A percentile compares a stretch with the other conserved stretches of the same genome.
These are phyloP conservation scores for Suillus decipiens DNA, from an alignment of 768 basidiomycete genomes.

Conservation along the genomic window DNA sequence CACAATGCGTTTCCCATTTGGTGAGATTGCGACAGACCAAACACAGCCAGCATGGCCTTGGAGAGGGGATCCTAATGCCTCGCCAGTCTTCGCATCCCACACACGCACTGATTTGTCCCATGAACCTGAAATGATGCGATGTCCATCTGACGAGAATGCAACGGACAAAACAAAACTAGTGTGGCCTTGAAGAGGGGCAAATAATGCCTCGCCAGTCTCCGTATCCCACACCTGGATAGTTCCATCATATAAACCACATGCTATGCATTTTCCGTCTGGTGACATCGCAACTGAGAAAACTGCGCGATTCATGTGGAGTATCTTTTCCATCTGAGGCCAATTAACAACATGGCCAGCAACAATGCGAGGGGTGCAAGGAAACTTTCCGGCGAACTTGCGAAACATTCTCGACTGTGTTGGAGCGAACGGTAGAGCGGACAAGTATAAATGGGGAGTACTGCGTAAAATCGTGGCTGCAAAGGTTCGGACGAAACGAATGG, in stretches of 20 bases:
- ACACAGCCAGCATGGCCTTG: not conserved
- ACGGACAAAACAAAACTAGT: slow-evolving; percentile 7
- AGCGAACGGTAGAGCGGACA: not conserved
- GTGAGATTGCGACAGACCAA: not conserved
- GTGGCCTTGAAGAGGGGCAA: not conserved
- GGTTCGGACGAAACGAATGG: not conserved
- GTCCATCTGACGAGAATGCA: slow-evolving; percentile 30
- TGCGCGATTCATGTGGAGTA: accelerated
- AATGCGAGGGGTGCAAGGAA: not conserved
- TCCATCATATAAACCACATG: slow-evolving; percentile 12
- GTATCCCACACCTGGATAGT: slow-evolving; percentile 11
- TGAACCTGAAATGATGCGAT: slow-evolving; percentile 26
- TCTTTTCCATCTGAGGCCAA: slow-evolving; percentile 8
- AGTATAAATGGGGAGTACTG: not conserved
- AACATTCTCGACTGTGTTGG: not conserved
- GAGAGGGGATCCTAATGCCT: slow-evolving; percentile 19
- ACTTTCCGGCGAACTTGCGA: not conserved
- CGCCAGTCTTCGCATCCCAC: slow-evolving; percentile 15
- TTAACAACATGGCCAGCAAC: not conserved
- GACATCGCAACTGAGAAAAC: not conserved
- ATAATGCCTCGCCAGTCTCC: not conserved
- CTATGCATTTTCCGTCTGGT: slow-evolving; percentile 4
- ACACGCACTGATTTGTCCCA: not conserved
- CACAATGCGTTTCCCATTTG: not conserved
- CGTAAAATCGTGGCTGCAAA: not conserved